Base-by-base conservation (phyloP, 1,284 basidiomycete genomes). In the Pseudozyma flocculosa region DNA sequence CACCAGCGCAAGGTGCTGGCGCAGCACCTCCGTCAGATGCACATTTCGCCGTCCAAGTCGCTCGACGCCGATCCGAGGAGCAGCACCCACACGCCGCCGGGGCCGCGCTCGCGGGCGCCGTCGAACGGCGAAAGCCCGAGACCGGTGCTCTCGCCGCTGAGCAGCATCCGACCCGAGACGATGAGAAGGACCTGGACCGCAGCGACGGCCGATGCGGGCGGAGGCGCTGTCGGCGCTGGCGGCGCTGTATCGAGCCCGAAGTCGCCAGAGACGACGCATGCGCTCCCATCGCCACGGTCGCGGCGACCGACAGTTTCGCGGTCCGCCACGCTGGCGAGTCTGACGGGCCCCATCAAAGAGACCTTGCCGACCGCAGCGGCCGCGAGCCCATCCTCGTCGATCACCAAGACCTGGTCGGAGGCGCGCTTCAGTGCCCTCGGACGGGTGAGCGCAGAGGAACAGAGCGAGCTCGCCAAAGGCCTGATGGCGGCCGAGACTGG, bases 1-100 rank as follows among this genome's bases (percentile, higher is more conserved):
- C 51, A 65, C 21, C 50, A 61, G n/a, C 43, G 48, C 21, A 57
- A 54, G 32, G 43, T 57, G 21, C 61, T 65, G 34, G 56, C 61
- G 29, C 57, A 65, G 34, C 50, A 51, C 36, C 48, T 64, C 37
- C 53, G 48, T 42, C 50, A 48, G 43, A 60, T 50, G 42, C 61
- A 64, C 40, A 41, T 50, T 40, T 51, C 54, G 38, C 57, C 58
- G 32, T 29, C 29, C 2, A 45, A 47, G 18, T 34, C 26, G 26
- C 4, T 26, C 45, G 9, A 48, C 40, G 22, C 37, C 50, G 7
- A 37, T 24, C 22, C 50, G 36, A 42, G 10, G 18, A 15, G 19
- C 46, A 1, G 40, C 42, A 10, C 40, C 36, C 1, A 45, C 18
- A 19, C 43, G 50, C 43, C n/a, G 3, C 15, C 11, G 19, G 5